Conservation (phyloP, 495 filamentous ascomycete species). For the Cercophora sp. region DNA sequence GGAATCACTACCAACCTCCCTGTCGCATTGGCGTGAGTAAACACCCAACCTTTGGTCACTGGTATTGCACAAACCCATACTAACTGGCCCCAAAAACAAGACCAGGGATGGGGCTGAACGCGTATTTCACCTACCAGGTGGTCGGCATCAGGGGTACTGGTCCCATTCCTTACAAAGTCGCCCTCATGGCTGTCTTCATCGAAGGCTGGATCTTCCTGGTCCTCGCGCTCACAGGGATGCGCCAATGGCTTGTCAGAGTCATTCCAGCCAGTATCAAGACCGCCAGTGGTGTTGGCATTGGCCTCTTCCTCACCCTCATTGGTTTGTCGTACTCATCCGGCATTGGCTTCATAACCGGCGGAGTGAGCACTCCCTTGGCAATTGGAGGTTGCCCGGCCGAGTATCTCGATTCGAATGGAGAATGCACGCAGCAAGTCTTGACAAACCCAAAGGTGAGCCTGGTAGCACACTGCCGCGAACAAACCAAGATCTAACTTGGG, state of each 20-base stretch:
- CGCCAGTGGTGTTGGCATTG: conserved; percentile 76
- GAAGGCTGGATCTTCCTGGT: conserved; percentile 64
- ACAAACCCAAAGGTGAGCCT: conserved; percentile 56
- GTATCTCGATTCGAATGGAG: conserved; percentile 33
- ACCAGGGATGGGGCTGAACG: conserved; percentile 77
- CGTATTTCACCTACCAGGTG: conserved; percentile 84
- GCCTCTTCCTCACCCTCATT: conserved; percentile 72
- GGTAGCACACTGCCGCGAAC: not conserved
- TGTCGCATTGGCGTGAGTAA: conserved; percentile 54
- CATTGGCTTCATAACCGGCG: conserved; percentile 66
- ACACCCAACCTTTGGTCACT: not conserved
- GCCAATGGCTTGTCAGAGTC: conserved; percentile 78
- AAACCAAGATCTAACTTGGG: no score
- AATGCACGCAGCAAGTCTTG: conserved; percentile 54
- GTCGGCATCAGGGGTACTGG: conserved; percentile 70
- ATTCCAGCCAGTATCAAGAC: conserved; percentile 77
- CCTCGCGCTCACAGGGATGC: conserved; percentile 70
- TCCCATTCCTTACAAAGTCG: conserved; percentile 61
- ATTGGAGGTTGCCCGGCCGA: conserved; percentile 60
- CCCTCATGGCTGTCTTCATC: conserved; percentile 78
- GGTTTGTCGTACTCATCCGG: conserved; percentile 73
- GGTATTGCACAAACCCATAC: conserved; percentile 19
- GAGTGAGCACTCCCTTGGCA: conserved; percentile 57
- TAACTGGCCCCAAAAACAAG: conserved; percentile 22
- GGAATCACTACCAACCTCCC: conserved; percentile 54